phyloP scores from a whole-genome alignment of 345 rosid genomes.

The Acer saccharum region DNA sequence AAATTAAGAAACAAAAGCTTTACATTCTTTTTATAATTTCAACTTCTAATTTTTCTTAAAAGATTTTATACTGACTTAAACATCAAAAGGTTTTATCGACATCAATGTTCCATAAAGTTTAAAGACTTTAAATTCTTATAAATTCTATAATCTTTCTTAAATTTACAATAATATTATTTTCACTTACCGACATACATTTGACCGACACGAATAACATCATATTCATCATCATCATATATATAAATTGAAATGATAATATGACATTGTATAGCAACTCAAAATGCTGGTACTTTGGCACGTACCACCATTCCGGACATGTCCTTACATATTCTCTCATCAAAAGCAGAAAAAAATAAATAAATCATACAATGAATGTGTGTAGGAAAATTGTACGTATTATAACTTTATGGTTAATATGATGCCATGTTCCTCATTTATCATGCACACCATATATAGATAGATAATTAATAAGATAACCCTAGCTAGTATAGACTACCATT shows the following conservation, averaged over 20 bases:
- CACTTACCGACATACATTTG: constrained; percentile 12
- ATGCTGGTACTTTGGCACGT: constrained; percentile 33
- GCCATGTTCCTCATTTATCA: constrained; percentile 23
- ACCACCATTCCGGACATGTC: constrained; percentile 30
- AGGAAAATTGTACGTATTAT: neutral
- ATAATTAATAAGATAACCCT: constrained; percentile 1
- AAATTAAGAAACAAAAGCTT: too few species aligned
- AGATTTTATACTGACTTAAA: too few species aligned
- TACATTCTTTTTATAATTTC: too few species aligned
- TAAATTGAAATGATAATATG: constrained; percentile 11
- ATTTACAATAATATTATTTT: neutral
- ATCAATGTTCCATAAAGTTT: too few species aligned
- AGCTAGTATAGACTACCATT: neutral
- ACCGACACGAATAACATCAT: neutral
- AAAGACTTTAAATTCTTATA: too few species aligned
- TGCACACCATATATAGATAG: constrained; percentile 15
- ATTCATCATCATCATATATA: neutral
- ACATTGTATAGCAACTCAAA: neutral
- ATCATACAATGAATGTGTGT: neutral
- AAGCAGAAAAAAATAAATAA: neutral
- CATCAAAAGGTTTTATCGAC: too few species aligned
- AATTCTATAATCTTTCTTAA: neutral
- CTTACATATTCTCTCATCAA: constrained; percentile 12
- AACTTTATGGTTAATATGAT: constrained; percentile 23
- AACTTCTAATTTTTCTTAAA: too few species aligned